Evolutionary conservation across 257 asterid genomes (phyloP).

Genomic region (Verbascum thapsus): DNA sequence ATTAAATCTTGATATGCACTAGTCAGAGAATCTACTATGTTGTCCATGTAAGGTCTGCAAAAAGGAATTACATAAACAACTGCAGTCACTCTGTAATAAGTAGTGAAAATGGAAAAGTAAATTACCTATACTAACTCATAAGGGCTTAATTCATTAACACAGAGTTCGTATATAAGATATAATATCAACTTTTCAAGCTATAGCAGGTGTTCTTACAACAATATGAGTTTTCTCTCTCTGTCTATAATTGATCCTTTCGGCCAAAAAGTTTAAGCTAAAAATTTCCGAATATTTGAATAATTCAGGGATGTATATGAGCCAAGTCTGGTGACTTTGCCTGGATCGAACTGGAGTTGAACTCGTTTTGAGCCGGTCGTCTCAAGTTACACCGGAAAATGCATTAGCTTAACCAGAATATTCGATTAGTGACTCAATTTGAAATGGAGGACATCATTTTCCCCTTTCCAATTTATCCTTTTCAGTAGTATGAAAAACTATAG

Average conservation of each 20-base stretch:
- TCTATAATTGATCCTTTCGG: background rate
- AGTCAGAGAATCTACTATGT: conserved; percentile 67
- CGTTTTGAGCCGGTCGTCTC: too few relatives aligned
- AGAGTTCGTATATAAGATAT: too few relatives aligned
- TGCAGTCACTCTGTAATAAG: background rate
- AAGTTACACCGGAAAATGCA: too few relatives aligned
- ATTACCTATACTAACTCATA: too few relatives aligned
- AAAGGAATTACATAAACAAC: conserved; percentile 19
- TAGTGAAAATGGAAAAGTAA: too few relatives aligned
- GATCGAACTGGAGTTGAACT: too few relatives aligned
- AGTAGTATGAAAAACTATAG: background rate
- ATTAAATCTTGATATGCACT: conserved; percentile 79
- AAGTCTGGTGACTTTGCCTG: too few relatives aligned
- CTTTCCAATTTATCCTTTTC: background rate
- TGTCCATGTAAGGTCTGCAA: conserved; percentile 60
- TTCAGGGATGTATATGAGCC: too few relatives aligned
- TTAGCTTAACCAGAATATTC: conserved; percentile 8
- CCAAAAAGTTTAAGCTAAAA: background rate
- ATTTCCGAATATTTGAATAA: background rate
- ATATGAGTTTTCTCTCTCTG: background rate
- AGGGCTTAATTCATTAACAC: too few relatives aligned
- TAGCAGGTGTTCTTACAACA: too few relatives aligned
- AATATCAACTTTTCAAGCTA: too few relatives aligned
- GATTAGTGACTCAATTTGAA: background rate
- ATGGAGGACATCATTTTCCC: background rate